Evolutionary conservation across 768 basidiomycete genomes (phyloP), one percentile per base, ranked within the genome.

Genomic region (Lentinula guzmanii): DNA sequence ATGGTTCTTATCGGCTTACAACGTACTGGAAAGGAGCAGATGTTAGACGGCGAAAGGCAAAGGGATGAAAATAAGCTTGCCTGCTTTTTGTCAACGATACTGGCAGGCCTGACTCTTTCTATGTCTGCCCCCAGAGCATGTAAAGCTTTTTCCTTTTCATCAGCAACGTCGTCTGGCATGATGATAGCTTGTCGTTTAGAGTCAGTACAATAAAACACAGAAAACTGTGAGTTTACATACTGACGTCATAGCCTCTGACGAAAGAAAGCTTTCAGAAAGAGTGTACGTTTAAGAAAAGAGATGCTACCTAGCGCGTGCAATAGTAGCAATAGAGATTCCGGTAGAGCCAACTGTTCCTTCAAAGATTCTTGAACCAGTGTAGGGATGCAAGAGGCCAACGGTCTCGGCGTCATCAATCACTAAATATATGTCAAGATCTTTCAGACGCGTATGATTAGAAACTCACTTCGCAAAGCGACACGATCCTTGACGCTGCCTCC

Each of bases 401-500:
- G 81, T 81, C 70, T 98, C 96, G 0, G 97, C 97, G 68, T 98
- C 91, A 64, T 95, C 84, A 65, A 99, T 93, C 80, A 98, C 96
- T 98, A 70, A 52, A 52, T 1, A n/a, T 10, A 24, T 28, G 59
- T 63, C 21, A 2, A 3, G 18, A 34, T 62, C 52, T 43, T 63
- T 11, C 8, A 13, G 18, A 24, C 18, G 37, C 24, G 11, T 4
- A 18, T 58, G n/a, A 8, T 24, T n/a, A 5, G 0, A 8, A 16
- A 65, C 85, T 62, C 68, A 97, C 95, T 93, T 72, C 86, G 83
- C 62, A 98, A 72, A 0, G 95, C 96, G n/a, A 98, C 96, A 34
- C 97, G 85, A 72, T 99, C 97, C 72, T 99, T 99, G 54, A 98
- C 91, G 58, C 95, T 98, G 43, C 97, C 97, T 28, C 96, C 96